phyloP scores from a whole-genome alignment of 2,329 filamentous ascomycete species.

The Aureobasidium sp. region DNA sequence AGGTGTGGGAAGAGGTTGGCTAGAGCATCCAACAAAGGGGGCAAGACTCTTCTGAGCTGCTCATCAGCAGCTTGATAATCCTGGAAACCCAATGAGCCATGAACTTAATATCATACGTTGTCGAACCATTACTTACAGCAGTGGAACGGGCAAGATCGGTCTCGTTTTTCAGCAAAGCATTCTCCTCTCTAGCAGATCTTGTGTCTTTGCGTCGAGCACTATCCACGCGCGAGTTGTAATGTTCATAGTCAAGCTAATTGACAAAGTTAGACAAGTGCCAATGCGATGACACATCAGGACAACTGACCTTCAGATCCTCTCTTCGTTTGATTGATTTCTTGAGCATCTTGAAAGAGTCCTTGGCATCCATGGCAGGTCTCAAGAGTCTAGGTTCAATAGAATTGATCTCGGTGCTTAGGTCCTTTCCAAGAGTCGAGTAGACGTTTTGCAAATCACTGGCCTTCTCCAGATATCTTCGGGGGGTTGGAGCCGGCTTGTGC shows the following conservation, averaged over 20 bases:
- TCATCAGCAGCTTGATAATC: slow-evolving; percentile 71
- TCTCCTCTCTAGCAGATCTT: slow-evolving; percentile 66
- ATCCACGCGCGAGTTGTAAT: slow-evolving; percentile 64
- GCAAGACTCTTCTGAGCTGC: slow-evolving; percentile 63
- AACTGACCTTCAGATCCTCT: slow-evolving; percentile 47
- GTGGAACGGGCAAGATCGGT: slow-evolving; percentile 58
- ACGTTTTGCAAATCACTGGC: slow-evolving; percentile 58
- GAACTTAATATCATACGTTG: no score
- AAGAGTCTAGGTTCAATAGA: slow-evolving; percentile 66
- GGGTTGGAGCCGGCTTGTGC: slow-evolving; percentile 53
- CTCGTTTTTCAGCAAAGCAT: slow-evolving; percentile 63
- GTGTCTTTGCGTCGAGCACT: slow-evolving; percentile 63
- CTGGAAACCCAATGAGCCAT: slow-evolving; percentile 17
- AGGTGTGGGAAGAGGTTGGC: slow-evolving; percentile 70
- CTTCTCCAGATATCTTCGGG: slow-evolving; percentile 55
- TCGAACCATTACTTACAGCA: slow-evolving; percentile 43
- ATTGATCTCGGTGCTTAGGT: slow-evolving; percentile 63
- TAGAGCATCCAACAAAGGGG: slow-evolving; percentile 61
- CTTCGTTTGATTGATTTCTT: slow-evolving; percentile 80
- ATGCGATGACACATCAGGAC: no score
- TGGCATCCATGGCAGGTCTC: slow-evolving; percentile 61
- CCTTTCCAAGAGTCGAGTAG: slow-evolving; percentile 63
- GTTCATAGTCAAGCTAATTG: slow-evolving; percentile 70
- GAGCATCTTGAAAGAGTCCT: slow-evolving; percentile 61
- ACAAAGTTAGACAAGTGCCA: not conserved